Conservation (phyloP, 805 yeast genomes). For the Lipomyces orientalis region DNA sequence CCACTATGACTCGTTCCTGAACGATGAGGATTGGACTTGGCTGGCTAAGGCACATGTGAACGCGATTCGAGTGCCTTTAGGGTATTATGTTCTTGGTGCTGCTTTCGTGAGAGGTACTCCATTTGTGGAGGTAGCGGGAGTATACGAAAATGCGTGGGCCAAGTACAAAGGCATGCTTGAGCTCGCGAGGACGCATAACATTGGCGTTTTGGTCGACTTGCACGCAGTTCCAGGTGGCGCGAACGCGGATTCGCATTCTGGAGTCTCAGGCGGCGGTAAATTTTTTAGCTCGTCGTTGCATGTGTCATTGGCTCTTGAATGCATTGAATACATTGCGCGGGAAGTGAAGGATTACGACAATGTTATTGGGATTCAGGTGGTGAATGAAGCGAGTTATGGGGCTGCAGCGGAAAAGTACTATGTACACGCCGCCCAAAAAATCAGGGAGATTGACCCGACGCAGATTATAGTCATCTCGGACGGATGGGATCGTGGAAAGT, state of each 20-base stretch:
- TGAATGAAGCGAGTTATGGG: conserved; percentile 79
- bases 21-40: conserved; percentile 82
- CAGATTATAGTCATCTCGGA: conserved; percentile 85
- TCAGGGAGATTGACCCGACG: conserved; percentile 59
- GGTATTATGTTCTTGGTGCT: conserved; percentile 85
- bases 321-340: conserved; percentile 63
- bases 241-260: conserved; percentile 83
- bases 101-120: conserved; percentile 62
- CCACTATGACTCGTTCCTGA: conserved; percentile 70
- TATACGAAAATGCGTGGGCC: conserved; percentile 78
- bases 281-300: conserved; percentile 60
- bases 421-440: conserved; percentile 62
- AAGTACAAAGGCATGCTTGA: conserved; percentile 52
- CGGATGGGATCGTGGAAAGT: conserved; percentile 89
- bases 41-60: conserved; percentile 70
- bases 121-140: conserved; percentile 56
- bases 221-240: conserved; percentile 96
- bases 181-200: conserved; percentile 64
- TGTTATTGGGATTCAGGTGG: conserved; percentile 80
- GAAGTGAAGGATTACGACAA: conserved; percentile 67
- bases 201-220: conserved; percentile 79
- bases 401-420: conserved; percentile 65
- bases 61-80: conserved; percentile 83
- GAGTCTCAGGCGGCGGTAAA: conserved; percentile 66
- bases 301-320: conserved; percentile 53